Conservation (phyloP, 257 asterid genomes). For the Gynochthodes officinalis region DNA sequence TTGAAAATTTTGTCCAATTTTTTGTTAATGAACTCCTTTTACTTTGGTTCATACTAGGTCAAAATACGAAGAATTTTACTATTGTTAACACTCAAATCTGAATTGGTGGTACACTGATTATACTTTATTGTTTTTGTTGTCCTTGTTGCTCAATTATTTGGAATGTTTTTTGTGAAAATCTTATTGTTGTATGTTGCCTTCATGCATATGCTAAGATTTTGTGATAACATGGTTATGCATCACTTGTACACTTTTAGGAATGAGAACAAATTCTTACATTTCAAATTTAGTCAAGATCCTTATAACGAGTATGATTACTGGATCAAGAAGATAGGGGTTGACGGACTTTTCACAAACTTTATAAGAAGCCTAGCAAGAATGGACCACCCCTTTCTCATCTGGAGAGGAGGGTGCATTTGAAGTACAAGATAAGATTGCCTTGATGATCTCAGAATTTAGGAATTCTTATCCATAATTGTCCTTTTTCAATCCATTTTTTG, state of each 20-base stretch:
- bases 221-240: not conserved
- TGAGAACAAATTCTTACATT: slow-evolving; percentile 63
- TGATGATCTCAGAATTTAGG: slow-evolving; percentile 47
- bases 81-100: not conserved
- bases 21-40: no score
- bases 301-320: slow-evolving; percentile 72
- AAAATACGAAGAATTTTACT: not conserved
- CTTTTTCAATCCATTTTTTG: no score
- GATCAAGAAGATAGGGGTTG: slow-evolving; percentile 70
- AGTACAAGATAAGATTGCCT: slow-evolving; percentile 46
- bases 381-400: slow-evolving; percentile 48
- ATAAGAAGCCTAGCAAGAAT: slow-evolving; percentile 84
- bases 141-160: not conserved
- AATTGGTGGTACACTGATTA: no score
- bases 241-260: slow-evolving; percentile 83
- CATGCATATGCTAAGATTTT: not conserved
- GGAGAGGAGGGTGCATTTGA: slow-evolving; percentile 47
- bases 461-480: no score
- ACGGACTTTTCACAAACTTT: slow-evolving; percentile 87
- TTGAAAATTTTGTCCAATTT: no score
- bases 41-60: no score
- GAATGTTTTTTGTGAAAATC: not conserved
- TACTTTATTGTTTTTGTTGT: not conserved
- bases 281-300: slow-evolving; percentile 84
- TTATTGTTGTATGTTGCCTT: not conserved